These are phyloP conservation scores for Aspergillus leporis DNA, from an alignment of 495 filamentous ascomycete species.

Conservation along the genomic window DNA sequence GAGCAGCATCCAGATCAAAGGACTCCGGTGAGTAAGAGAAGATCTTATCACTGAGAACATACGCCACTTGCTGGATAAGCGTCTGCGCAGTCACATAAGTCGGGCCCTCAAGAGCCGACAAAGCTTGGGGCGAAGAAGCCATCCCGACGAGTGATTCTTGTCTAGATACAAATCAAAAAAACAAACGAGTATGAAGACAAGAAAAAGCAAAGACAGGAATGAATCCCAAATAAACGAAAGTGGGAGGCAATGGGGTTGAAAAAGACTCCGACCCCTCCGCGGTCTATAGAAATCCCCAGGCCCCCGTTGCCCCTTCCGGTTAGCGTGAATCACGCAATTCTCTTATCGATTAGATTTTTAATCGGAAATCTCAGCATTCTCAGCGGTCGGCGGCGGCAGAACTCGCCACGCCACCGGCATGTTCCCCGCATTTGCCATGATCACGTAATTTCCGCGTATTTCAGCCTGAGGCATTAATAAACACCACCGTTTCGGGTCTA, in stretches of 20 bases:
- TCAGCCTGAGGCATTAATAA: constrained; percentile 13
- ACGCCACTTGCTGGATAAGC: constrained; percentile 93
- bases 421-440: constrained; percentile 22
- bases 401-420: constrained; percentile 26
- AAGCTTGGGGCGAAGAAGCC: constrained; percentile 34
- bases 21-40: constrained; percentile 94
- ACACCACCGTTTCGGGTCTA: constrained; percentile 6
- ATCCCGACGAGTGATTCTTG: constrained; percentile 37
- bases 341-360: constrained; percentile 10
- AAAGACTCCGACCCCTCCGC: constrained; percentile 7
- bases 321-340: constrained; percentile 47
- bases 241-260: constrained; percentile 22
- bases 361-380: not conserved
- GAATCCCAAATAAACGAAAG: constrained; percentile 17
- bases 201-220: constrained; percentile 19
- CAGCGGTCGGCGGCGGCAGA: constrained; percentile 25
- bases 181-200: constrained; percentile 29
- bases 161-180: constrained; percentile 27
- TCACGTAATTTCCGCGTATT: constrained; percentile 11
- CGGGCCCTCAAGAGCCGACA: constrained; percentile 75
- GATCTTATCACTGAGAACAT: constrained; percentile 89
- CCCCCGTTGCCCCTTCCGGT: constrained; percentile 30
- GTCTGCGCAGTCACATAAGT: constrained; percentile 90
- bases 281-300: constrained; percentile 38
- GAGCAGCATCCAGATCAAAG: constrained; percentile 83